A percentile compares a stretch with the other conserved stretches of the same genome.
phyloP scores from a whole-genome alignment of 768 basidiomycete species.

The Lactarius hengduanensis region DNA sequence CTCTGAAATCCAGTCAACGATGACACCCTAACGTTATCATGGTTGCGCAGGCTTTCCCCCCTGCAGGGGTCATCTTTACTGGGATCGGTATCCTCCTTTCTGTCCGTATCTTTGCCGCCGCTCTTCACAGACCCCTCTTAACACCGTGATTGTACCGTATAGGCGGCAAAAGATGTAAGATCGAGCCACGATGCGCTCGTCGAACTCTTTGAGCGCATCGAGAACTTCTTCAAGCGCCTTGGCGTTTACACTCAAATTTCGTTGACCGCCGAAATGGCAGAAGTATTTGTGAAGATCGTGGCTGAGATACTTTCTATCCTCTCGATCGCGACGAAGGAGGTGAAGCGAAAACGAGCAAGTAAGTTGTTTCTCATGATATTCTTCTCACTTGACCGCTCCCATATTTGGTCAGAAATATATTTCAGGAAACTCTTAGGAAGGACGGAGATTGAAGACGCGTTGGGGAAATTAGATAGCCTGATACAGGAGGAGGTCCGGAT shows the following conservation, averaged over 20 bases:
- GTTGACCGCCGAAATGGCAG: not conserved
- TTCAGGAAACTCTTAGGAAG: constrained; percentile 4
- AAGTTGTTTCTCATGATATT: not conserved
- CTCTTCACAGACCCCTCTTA: not conserved
- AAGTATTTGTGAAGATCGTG: not conserved
- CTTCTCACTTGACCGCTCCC: not conserved
- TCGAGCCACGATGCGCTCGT: constrained; percentile 6
- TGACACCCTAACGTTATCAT: not conserved
- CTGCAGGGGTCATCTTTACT: not conserved
- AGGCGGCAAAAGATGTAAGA: constrained; percentile 3
- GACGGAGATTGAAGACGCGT: constrained; percentile 4
- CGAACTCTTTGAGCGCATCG: constrained; percentile 1
- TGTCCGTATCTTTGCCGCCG: not conserved
- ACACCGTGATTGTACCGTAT: not conserved
- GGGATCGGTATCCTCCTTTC: constrained; percentile 10
- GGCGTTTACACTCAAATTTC: not conserved
- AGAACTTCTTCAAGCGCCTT: constrained; percentile 4
- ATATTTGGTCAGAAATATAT: not conserved
- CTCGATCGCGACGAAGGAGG: constrained; percentile 8
- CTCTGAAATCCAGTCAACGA: not conserved
- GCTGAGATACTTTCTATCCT: constrained; percentile 12
- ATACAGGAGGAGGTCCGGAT: not conserved
- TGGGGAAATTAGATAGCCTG: not conserved
- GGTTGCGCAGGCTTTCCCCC: not conserved
- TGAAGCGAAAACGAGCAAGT: not conserved